These are phyloP conservation scores for Chrysoporthe cubensis DNA, from an alignment of 2,329 filamentous ascomycete species.

Conservation along the genomic window DNA sequence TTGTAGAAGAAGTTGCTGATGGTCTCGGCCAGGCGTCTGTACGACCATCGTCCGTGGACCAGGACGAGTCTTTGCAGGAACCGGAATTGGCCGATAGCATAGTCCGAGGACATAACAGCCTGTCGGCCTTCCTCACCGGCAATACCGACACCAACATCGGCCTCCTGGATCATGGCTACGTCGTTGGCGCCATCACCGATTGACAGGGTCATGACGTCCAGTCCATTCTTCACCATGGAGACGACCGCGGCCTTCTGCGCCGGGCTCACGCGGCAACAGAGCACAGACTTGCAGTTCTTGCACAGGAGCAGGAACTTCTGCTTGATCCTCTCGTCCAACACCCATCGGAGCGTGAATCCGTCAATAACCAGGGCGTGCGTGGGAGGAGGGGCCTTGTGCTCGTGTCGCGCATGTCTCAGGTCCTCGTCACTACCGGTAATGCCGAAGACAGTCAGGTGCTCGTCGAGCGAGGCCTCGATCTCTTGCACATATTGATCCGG, in stretches of 20 bases:
- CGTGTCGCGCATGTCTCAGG: conserved; percentile 74
- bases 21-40: conserved; percentile 86
- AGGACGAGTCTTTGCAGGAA: conserved; percentile 84
- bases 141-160: conserved; percentile 95
- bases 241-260: conserved; percentile 98
- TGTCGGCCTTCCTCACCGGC: conserved; percentile 90
- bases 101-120: conserved; percentile 95
- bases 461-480: conserved; percentile 74
- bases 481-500: conserved; percentile 57
- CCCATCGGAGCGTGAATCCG: conserved; percentile 88
- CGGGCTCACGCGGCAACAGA: conserved; percentile 96
- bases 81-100: conserved; percentile 91
- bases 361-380: conserved; percentile 96
- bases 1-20: conserved; percentile 99
- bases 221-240: conserved; percentile 88
- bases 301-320: conserved; percentile 94
- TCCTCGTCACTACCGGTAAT: conserved; percentile 87
- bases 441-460: conserved; percentile 71
- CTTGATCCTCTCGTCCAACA: conserved; percentile 78
- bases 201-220: conserved; percentile 95
- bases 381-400: conserved; percentile 82
- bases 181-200: conserved; percentile 95
- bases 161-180: conserved; percentile 97
- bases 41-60: conserved; percentile 96
- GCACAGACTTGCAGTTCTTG: conserved; percentile 94